Evolutionary conservation across 2,329 filamentous ascomycete genomes (phyloP).

Genomic region (Paecilomyces dactylethromorphus): DNA sequence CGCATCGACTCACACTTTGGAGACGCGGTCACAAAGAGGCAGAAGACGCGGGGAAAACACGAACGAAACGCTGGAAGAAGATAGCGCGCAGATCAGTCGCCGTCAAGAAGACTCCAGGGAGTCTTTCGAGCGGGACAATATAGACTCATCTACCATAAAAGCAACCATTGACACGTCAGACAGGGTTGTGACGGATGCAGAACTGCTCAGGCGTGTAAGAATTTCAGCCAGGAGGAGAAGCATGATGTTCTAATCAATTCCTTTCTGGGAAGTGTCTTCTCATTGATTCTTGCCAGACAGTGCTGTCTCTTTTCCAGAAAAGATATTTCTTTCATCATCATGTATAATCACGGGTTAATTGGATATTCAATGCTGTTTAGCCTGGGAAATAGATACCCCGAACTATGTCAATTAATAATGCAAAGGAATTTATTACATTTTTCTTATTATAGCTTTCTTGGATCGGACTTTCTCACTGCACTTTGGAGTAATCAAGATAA

Average conservation of each 20-base stretch:
- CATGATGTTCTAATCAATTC: conserved; percentile 29
- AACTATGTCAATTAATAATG: conserved; percentile 1
- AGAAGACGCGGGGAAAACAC: neutral
- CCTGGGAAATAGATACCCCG: conserved; percentile 18
- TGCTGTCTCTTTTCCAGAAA: conserved; percentile 1
- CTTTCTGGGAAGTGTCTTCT: neutral
- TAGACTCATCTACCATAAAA: neutral
- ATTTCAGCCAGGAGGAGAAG: conserved; percentile 29
- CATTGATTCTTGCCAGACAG: neutral
- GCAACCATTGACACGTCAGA: neutral
- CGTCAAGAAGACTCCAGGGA: neutral
- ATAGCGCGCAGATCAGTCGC: neutral
- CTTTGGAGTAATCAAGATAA: neutral
- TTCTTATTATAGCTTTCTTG: neutral
- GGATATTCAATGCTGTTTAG: conserved; percentile 6
- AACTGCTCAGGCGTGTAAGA: conserved; percentile 19
- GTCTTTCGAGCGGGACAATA: neutral
- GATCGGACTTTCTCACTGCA: neutral
- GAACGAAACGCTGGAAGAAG: neutral
- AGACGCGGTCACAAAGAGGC: neutral
- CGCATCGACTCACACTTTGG: neutral
- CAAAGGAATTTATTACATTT: neutral
- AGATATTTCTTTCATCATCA: neutral
- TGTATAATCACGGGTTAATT: neutral
- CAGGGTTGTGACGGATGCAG: conserved; percentile 7